Conservation (phyloP, 2,329 filamentous ascomycete species). For the Aureobasidium zeae region DNA sequence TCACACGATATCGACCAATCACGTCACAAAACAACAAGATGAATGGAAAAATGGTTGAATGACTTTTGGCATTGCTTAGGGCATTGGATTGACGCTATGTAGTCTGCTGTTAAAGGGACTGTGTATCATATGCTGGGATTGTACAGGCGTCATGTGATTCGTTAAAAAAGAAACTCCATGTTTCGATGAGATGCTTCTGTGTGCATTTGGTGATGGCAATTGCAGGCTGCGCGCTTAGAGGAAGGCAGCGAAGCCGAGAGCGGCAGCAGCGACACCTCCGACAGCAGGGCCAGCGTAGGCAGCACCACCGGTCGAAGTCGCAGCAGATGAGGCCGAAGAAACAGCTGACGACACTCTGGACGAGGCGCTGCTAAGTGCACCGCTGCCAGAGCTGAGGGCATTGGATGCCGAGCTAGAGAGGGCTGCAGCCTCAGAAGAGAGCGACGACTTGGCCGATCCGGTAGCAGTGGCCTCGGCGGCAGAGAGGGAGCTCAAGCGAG, state of each 20-base stretch:
- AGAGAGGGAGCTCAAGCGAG: slow-evolving; percentile 5
- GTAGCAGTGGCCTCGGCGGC: slow-evolving; percentile 7
- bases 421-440: slow-evolving; percentile 10
- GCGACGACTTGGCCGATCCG: slow-evolving; percentile 13
- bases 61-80: too few species aligned
- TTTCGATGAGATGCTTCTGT: neutral
- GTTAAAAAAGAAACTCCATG: neutral
- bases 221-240: slow-evolving; percentile 8
- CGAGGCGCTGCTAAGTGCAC: slow-evolving; percentile 1
- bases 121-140: slow-evolving; percentile 6
- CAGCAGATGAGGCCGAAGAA: slow-evolving; percentile 3
- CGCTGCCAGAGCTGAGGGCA: slow-evolving; percentile 2
- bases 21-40: too few species aligned
- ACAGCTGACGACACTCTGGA: slow-evolving; percentile 1
- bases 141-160: slow-evolving; percentile 10
- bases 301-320: slow-evolving; percentile 14
- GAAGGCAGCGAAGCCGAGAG: slow-evolving; percentile 16
- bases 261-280: slow-evolving; percentile 13
- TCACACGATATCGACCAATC: too few species aligned
- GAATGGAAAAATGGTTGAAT: too few species aligned
- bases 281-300: slow-evolving; percentile 8
- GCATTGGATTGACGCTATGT: too few species aligned
- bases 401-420: slow-evolving; percentile 5
- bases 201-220: neutral
- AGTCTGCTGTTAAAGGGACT: too few species aligned